phyloP scores from a whole-genome alignment of 371 early-diverging fungal genomes.

The Smittium culicis region DNA sequence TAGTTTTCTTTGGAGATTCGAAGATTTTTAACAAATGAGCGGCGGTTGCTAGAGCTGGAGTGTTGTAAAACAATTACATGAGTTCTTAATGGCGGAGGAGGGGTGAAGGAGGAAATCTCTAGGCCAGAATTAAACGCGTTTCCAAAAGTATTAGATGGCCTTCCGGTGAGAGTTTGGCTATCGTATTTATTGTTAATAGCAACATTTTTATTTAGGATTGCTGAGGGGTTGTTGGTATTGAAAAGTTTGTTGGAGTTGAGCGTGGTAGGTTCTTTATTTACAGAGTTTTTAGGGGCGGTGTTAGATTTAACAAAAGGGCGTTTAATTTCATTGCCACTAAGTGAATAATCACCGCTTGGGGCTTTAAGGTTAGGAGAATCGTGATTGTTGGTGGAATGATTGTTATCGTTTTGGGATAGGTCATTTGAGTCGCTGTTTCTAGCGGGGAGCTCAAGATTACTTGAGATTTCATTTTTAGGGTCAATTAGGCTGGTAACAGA shows the following conservation, averaged over 20 bases:
- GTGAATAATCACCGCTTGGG: neutral
- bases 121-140: neutral
- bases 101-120: neutral
- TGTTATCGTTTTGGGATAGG: neutral
- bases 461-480: neutral
- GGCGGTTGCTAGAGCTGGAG: neutral
- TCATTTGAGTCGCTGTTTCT: neutral
- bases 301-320: neutral
- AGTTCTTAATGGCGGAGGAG: conserved; percentile 6
- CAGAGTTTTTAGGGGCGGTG: neutral
- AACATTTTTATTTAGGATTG: too few relatives aligned
- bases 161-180: neutral
- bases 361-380: neutral
- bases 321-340: neutral
- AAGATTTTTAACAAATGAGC: conserved; percentile 6
- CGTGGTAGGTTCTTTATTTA: neutral
- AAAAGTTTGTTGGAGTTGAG: neutral
- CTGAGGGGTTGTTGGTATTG: neutral
- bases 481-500: conserved; percentile 14
- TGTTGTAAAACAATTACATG: conserved; percentile 7
- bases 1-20: neutral
- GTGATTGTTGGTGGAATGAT: neutral
- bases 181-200: neutral
- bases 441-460: neutral
- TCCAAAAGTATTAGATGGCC: neutral